Evolutionary conservation across 1,284 basidiomycete genomes (phyloP).

Genomic region (Papiliotrema flavescens): DNA sequence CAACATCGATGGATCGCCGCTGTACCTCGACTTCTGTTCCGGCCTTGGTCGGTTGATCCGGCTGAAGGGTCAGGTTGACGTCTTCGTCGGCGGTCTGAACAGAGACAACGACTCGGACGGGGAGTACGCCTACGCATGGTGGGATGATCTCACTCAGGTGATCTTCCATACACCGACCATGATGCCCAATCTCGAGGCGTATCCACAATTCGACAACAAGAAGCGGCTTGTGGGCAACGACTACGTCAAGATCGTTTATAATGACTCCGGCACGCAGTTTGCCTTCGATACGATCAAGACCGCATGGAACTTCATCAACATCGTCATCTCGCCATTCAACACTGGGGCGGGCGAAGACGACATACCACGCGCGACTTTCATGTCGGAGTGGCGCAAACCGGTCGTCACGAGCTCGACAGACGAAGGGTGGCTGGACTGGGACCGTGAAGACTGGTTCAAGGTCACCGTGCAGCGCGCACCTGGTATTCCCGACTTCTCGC

Average conservation of each 20-base stretch:
- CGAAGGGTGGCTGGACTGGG: conserved; percentile 32
- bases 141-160: conserved; percentile 95
- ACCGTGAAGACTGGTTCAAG: conserved; percentile 70
- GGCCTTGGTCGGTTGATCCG: conserved; percentile 85
- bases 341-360: conserved; percentile 11
- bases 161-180: conserved; percentile 95
- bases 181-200: conserved; percentile 78
- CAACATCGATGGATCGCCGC: conserved; percentile 89
- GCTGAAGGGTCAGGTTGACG: conserved; percentile 83
- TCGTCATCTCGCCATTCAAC: conserved; percentile 88
- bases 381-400: background rate
- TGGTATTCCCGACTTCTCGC: conserved; percentile 87
- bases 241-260: conserved; percentile 93
- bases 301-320: conserved; percentile 96
- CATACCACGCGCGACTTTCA: conserved; percentile 1
- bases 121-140: conserved; percentile 92
- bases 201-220: conserved; percentile 72
- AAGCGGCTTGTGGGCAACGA: conserved; percentile 94
- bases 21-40: conserved; percentile 88
- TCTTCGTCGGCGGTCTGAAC: conserved; percentile 92
- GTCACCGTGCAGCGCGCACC: conserved; percentile 77
- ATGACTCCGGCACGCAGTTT: conserved; percentile 85
- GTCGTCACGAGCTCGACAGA: conserved; percentile 5
- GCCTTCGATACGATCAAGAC: conserved; percentile 86
- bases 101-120: conserved; percentile 77